These are phyloP conservation scores for Syzygium jambos DNA, from an alignment of 345 rosid species.

Conservation along the genomic window DNA sequence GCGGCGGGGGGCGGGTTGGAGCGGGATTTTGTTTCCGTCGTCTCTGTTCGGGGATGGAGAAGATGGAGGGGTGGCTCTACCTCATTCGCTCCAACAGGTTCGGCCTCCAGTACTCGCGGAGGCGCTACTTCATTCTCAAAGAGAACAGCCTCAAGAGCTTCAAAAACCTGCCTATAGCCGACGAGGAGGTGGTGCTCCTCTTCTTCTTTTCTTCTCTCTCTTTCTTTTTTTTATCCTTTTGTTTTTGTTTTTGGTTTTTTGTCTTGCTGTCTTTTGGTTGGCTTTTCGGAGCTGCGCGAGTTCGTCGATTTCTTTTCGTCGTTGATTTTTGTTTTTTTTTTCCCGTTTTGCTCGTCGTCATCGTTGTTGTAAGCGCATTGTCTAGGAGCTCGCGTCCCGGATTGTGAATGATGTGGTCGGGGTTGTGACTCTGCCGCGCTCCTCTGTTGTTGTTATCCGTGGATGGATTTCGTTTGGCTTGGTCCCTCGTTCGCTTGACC, in stretches of 20 bases:
- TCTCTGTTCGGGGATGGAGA: neutral
- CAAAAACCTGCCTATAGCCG: conserved; percentile 46
- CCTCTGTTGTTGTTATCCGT: neutral
- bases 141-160: conserved; percentile 53
- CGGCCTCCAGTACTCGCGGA: conserved; percentile 68
- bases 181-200: conserved; percentile 53
- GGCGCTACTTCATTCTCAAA: conserved; percentile 67
- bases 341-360: neutral
- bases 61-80: conserved; percentile 92
- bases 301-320: neutral
- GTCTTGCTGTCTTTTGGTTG: neutral
- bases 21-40: neutral
- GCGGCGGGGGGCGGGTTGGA: neutral
- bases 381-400: neutral
- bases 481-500: neutral
- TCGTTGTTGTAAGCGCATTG: neutral
- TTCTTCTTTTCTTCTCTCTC: neutral
- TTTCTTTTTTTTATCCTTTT: neutral
- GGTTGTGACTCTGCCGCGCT: neutral
- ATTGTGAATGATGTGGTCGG: neutral
- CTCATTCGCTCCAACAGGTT: conserved; percentile 67
- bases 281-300: neutral
- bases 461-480: neutral
- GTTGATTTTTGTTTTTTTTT: neutral
- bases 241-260: neutral